Base-by-base conservation (phyloP, 805 yeast genomes). In the Dipodascopsis tothii region DNA sequence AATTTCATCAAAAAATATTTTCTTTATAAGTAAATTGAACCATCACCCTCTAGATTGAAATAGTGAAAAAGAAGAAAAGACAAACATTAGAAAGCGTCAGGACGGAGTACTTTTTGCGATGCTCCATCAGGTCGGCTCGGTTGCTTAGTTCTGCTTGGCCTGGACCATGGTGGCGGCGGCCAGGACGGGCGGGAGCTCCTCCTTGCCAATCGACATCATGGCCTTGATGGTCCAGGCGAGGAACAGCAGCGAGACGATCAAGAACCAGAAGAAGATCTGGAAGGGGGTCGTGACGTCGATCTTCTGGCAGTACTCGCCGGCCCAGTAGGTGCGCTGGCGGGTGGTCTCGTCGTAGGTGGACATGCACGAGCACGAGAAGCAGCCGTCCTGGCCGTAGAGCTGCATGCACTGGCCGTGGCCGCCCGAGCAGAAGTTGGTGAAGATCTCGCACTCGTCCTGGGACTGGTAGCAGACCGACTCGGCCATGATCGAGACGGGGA, bases 281-380 rank as follows among this genome's bases (percentile, higher is more conserved):
- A 82, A 78, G 62, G 78, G 77, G 3, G 74, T 70, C 36, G 82
- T 72, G 46, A 81, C 71, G 56, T 84, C 88, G 55, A 69, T 70
- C 71, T 81, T 82, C 56, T 73, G 69, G 62, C 92, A 83, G 48
- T 77, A 75, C 45, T 46, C 48, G 17, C 72, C 72, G 14, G 67
- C 71, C 66, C 68, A 68, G 50, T 54, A 46, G 21, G 64, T 60
- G 25, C 60, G 60, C 44, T 51, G 56, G 32, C 51, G 42, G 42
- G 64, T 59, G 19, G 54, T 51, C 40, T 40, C 43, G 49, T 62
- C 60, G 45, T 46, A 59, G 18, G 63, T 50, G 11, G 57, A 40
- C 35, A 45, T 46, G 56, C 72, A 68, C 30, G 55, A 56, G 58
- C 72, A 67, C 22, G 54, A 49, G 47, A 44, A 66, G 39, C 38